phyloP scores from a whole-genome alignment of 306 rosid species.

The Vicia faba region DNA sequence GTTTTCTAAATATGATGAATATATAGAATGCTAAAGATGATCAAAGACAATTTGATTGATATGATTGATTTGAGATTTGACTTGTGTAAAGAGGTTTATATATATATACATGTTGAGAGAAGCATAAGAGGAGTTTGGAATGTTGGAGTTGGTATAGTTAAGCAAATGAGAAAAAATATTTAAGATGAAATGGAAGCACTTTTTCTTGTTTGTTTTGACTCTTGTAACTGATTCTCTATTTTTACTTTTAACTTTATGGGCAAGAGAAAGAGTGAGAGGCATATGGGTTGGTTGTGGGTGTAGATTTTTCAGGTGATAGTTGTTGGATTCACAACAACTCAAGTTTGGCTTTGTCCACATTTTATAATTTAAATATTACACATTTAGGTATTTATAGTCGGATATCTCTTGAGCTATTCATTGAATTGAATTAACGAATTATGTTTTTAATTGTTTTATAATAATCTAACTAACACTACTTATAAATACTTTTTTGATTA shows the following conservation, averaged over 20 bases:
- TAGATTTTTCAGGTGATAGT: slow-evolving; percentile 36
- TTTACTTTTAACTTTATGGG: neutral
- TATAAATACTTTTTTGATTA: too few species aligned
- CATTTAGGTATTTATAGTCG: too few species aligned
- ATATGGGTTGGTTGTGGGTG: slow-evolving; percentile 38
- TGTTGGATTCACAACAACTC: slow-evolving; percentile 44
- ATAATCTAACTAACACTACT: too few species aligned
- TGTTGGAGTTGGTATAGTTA: slow-evolving; percentile 46
- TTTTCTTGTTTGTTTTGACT: slow-evolving; percentile 38
- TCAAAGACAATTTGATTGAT: slow-evolving; percentile 9
- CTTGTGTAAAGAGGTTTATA: slow-evolving; percentile 29
- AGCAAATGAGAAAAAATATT: slow-evolving; percentile 6
- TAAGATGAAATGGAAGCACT: slow-evolving; percentile 29
- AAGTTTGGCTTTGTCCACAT: slow-evolving; percentile 37
- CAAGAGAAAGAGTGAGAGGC: slow-evolving; percentile 8
- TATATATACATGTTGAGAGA: slow-evolving; percentile 41
- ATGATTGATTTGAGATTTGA: slow-evolving; percentile 29
- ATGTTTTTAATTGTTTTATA: too few species aligned
- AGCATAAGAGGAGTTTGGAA: slow-evolving; percentile 26
- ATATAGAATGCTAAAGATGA: slow-evolving; percentile 20
- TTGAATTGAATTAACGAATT: too few species aligned
- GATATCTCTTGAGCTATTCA: too few species aligned
- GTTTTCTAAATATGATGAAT: slow-evolving; percentile 17
- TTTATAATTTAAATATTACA: neutral
- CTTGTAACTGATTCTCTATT: slow-evolving; percentile 27